Evolutionary conservation across 2,329 filamentous ascomycete species (phyloP).

Genomic region (Fusarium piperis): DNA sequence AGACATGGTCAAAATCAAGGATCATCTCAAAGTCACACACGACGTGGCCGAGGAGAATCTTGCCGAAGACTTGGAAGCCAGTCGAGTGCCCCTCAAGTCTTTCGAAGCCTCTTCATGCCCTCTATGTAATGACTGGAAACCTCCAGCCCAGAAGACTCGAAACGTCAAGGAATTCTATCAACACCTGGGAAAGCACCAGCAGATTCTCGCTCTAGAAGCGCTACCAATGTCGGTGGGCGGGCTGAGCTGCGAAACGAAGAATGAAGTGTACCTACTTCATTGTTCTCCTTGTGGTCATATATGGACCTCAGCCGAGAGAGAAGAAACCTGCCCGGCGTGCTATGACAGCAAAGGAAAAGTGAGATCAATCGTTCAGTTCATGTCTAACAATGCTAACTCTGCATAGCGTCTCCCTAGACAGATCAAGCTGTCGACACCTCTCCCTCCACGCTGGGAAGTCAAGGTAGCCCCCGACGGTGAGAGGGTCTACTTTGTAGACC

Average conservation of each 20-base stretch:
- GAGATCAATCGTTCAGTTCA: fast-evolving
- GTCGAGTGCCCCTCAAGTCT: background rate
- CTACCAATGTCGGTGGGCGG: background rate
- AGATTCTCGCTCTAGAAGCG: background rate
- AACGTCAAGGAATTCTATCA: background rate
- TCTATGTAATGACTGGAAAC: background rate
- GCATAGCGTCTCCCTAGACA: background rate
- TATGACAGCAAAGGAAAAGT: background rate
- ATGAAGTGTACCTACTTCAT: background rate
- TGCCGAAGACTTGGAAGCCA: background rate
- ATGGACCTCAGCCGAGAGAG: background rate
- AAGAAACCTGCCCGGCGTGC: background rate
- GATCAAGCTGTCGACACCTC: background rate
- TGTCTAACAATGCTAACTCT: background rate
- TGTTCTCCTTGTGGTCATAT: background rate
- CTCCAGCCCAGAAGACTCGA: background rate
- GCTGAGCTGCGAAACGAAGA: background rate
- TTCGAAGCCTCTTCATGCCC: background rate
- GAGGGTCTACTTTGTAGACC: background rate
- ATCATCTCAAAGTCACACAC: background rate
- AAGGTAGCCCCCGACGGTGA: background rate
- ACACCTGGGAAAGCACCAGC: background rate
- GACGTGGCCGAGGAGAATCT: background rate
- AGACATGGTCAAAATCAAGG: background rate
- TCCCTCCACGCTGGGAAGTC: background rate